These are phyloP conservation scores for Amphichorda felina DNA, from an alignment of 2,329 filamentous ascomycete genomes.

Conservation along the genomic window DNA sequence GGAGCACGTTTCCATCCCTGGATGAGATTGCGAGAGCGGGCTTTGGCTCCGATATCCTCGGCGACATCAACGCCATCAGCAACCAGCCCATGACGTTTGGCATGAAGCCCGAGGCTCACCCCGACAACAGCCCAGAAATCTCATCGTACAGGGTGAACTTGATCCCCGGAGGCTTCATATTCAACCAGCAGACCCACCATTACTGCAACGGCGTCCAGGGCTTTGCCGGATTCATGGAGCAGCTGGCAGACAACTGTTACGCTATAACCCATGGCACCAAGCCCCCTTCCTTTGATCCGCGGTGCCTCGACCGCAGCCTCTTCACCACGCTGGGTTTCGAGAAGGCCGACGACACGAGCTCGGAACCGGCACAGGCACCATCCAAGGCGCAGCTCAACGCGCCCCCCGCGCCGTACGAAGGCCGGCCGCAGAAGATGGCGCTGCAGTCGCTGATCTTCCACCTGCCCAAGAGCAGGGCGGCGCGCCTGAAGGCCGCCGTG, in stretches of 20 bases:
- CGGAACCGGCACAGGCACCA: neutral
- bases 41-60: slow-evolving; percentile 18
- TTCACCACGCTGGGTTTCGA: slow-evolving; percentile 11
- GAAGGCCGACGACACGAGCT: neutral
- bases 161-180: slow-evolving; percentile 25
- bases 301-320: slow-evolving; percentile 19
- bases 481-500: slow-evolving; percentile 23
- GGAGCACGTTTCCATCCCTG: slow-evolving; percentile 21
- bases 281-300: slow-evolving; percentile 20
- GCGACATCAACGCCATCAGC: slow-evolving; percentile 19
- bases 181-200: slow-evolving; percentile 27
- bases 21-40: slow-evolving; percentile 22
- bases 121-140: slow-evolving; percentile 17
- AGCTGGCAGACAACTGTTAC: slow-evolving; percentile 29
- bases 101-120: slow-evolving; percentile 22
- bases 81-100: slow-evolving; percentile 23
- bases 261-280: slow-evolving; percentile 16
- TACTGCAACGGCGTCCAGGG: slow-evolving; percentile 26
- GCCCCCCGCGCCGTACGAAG: slow-evolving; percentile 5
- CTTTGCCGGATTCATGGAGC: slow-evolving; percentile 19
- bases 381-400: neutral
- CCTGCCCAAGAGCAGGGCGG: slow-evolving; percentile 28
- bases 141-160: slow-evolving; percentile 27
- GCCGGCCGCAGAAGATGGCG: neutral
- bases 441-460: slow-evolving; percentile 27